phyloP scores from a whole-genome alignment of 1,139 yeast species.

The Zygoascus sp. region DNA sequence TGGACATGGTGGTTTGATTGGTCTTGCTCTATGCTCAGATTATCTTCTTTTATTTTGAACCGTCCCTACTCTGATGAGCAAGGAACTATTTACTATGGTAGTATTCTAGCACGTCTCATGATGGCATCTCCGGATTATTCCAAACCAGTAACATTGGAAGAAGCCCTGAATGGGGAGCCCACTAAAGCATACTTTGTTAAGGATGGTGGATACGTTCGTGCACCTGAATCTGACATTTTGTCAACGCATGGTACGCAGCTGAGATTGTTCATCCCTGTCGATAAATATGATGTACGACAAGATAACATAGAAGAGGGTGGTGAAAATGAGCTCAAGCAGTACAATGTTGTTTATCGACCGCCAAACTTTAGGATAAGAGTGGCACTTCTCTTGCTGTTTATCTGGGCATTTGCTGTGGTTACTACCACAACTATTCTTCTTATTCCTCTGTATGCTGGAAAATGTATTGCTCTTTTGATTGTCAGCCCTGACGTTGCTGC shows the following conservation, averaged over 20 bases:
- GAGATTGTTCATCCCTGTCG: slow-evolving; percentile 75
- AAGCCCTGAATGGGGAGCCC: slow-evolving; percentile 36
- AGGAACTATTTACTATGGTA: slow-evolving; percentile 62
- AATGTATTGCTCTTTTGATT: background rate
- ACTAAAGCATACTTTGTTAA: slow-evolving; percentile 38
- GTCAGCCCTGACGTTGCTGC: slow-evolving; percentile 3
- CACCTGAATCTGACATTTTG: slow-evolving; percentile 76
- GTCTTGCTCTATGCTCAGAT: slow-evolving; percentile 54
- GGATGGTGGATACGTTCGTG: slow-evolving; percentile 78
- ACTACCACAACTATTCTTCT: slow-evolving; percentile 34
- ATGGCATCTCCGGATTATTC: slow-evolving; percentile 54
- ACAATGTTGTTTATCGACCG: slow-evolving; percentile 81
- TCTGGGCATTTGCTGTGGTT: slow-evolving; percentile 69
- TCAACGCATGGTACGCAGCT: slow-evolving; percentile 51
- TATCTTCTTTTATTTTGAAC: slow-evolving; percentile 76
- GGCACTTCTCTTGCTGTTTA: slow-evolving; percentile 48
- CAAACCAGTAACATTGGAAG: slow-evolving; percentile 50
- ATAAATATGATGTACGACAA: slow-evolving; percentile 54
- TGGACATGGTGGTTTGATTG: slow-evolving; percentile 64
- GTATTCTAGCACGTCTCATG: slow-evolving; percentile 41
- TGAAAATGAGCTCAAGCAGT: slow-evolving; percentile 48
- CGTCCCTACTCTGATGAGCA: slow-evolving; percentile 68
- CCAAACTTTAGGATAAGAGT: slow-evolving; percentile 66
- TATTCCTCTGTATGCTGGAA: slow-evolving; percentile 34
- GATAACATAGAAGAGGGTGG: slow-evolving; percentile 42